Conservation (phyloP, 495 filamentous ascomycete species). For the Aspergillus sparsus region DNA sequence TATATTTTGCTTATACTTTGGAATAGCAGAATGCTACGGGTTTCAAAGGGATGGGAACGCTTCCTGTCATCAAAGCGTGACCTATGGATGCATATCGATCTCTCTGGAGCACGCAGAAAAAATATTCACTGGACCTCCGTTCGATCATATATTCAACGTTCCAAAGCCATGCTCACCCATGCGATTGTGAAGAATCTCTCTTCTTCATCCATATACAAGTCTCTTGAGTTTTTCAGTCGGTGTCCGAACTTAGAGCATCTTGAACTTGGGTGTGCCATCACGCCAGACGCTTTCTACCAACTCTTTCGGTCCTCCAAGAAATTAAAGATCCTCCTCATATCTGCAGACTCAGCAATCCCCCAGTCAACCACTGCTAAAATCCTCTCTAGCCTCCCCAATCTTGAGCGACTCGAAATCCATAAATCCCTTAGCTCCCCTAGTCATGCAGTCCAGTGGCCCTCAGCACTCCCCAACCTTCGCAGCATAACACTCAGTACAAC, state of each 20-base stretch:
- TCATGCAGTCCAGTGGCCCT: slow-evolving; percentile 29
- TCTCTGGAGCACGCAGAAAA: slow-evolving; percentile 43
- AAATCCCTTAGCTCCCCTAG: slow-evolving; percentile 25
- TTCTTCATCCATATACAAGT: slow-evolving; percentile 26
- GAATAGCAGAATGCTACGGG: slow-evolving; percentile 48
- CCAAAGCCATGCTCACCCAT: slow-evolving; percentile 41
- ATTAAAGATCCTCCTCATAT: slow-evolving; percentile 46
- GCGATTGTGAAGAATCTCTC: slow-evolving; percentile 41
- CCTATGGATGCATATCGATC: slow-evolving; percentile 56
- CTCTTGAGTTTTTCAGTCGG: slow-evolving; percentile 37
- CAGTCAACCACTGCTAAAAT: slow-evolving; percentile 39
- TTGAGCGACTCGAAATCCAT: slow-evolving; percentile 45
- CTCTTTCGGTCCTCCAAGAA: slow-evolving; percentile 37
- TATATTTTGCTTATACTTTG: slow-evolving; percentile 1
- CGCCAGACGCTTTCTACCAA: slow-evolving; percentile 28
- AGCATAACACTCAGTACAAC: slow-evolving; percentile 33
- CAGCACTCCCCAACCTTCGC: slow-evolving; percentile 38
- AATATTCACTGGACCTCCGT: slow-evolving; percentile 44
- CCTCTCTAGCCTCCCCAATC: slow-evolving; percentile 37
- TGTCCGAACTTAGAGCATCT: slow-evolving; percentile 43
- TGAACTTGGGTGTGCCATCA: slow-evolving; percentile 29
- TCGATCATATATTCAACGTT: slow-evolving; percentile 45
- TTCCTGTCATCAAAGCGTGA: slow-evolving; percentile 44
- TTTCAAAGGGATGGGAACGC: slow-evolving; percentile 54
- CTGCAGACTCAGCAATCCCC: slow-evolving; percentile 33